These are phyloP conservation scores for Plasmodium vivax DNA, from an alignment of 169 alveolate genomes.

Conservation along the genomic window DNA sequence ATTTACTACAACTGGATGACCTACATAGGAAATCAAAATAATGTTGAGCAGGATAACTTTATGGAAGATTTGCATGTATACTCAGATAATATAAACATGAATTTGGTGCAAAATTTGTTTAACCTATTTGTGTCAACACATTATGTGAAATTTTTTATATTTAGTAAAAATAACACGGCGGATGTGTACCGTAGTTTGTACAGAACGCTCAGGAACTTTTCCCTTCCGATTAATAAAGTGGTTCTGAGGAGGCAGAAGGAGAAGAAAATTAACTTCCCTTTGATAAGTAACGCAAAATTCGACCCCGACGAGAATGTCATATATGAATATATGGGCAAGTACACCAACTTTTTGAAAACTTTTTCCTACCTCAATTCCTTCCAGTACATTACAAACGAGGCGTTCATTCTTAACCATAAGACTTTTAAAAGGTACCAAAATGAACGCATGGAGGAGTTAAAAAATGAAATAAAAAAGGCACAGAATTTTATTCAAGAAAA, in stretches of 20 bases:
- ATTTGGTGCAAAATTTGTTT: constrained; percentile 13
- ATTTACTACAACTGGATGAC: constrained; percentile 64
- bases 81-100: constrained; percentile 52
- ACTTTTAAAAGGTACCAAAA: constrained; percentile 12
- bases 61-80: constrained; percentile 10
- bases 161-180: constrained; percentile 2
- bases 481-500: constrained; percentile 5
- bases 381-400: neutral
- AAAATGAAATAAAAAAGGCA: constrained; percentile 9
- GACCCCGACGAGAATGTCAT: constrained; percentile 1
- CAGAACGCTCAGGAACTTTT: constrained; percentile 20
- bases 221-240: constrained; percentile 6
- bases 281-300: neutral
- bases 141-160: constrained; percentile 48
- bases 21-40: constrained; percentile 35
- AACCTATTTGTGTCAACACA: constrained; percentile 20
- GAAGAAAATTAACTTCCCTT: constrained; percentile 2
- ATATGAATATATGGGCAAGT: constrained; percentile 43
- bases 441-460: neutral
- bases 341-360: constrained; percentile 33
- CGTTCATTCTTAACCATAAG: neutral
- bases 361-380: constrained; percentile 1
- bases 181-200: constrained; percentile 6
- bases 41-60: neutral
- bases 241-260: neutral